A percentile compares a stretch with the other conserved stretches of the same genome.
phyloP scores from a whole-genome alignment of 2,329 filamentous ascomycete species.

The Ophiostoma perfectum region DNA sequence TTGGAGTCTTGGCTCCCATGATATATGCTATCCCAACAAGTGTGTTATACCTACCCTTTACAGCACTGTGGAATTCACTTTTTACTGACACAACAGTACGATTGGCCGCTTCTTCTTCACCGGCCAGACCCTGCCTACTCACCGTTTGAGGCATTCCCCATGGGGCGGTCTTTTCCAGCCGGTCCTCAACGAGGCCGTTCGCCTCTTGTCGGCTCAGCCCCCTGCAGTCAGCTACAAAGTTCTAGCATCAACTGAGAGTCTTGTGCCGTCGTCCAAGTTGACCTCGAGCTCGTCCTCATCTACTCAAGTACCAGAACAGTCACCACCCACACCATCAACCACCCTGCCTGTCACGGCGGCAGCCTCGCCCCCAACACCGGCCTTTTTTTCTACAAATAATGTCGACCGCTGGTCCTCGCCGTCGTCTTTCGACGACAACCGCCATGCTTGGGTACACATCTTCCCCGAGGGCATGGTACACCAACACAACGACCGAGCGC shows the following conservation, averaged over 20 bases:
- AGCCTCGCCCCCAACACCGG: conserved; percentile 29
- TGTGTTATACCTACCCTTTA: conserved; percentile 37
- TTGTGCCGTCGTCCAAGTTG: neutral
- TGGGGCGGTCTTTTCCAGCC: conserved; percentile 86
- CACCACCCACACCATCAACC: neutral
- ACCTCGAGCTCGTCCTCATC: neutral
- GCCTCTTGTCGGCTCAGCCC: conserved; percentile 63
- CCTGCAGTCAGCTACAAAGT: conserved; percentile 5
- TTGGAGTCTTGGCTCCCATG: conserved; percentile 87
- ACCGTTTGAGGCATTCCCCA: conserved; percentile 70
- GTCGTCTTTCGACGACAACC: conserved; percentile 62
- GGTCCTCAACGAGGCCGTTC: conserved; percentile 78
- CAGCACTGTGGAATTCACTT: neutral
- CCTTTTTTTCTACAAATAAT: conserved; percentile 63
- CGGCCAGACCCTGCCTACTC: conserved; percentile 86
- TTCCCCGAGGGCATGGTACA: conserved; percentile 95
- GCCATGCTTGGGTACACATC: conserved; percentile 83
- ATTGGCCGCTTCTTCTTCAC: conserved; percentile 75
- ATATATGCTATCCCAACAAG: conserved; percentile 90
- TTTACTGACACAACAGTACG: conserved; percentile 42
- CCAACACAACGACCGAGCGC: conserved; percentile 69
- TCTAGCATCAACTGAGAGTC: neutral
- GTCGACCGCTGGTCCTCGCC: conserved; percentile 63
- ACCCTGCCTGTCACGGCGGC: neutral
- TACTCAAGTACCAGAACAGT: neutral